Percentiles rank a stretch among this genome's conserved stretches.
These are phyloP conservation scores for Cladophialophora psammophila DNA, from an alignment of 2,329 filamentous ascomycete species.

Conservation along the genomic window DNA sequence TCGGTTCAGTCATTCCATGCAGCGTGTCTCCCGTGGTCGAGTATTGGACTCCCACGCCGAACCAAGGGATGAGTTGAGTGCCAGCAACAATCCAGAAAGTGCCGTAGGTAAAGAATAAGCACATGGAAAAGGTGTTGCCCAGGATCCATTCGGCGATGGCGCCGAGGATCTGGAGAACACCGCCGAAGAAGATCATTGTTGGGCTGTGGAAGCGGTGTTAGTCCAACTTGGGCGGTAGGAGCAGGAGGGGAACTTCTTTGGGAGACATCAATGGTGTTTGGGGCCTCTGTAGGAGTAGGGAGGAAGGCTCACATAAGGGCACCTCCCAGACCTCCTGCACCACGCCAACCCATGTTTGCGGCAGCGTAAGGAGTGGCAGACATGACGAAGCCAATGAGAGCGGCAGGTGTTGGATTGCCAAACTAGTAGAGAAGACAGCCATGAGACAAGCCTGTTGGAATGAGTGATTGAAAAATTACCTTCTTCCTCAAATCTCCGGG, in stretches of 20 bases:
- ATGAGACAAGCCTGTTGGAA: constrained; percentile 56
- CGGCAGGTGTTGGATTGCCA: constrained; percentile 47
- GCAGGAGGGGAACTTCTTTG: neutral
- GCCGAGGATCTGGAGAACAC: constrained; percentile 43
- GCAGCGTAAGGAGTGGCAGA: constrained; percentile 22
- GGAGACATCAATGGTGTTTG: neutral
- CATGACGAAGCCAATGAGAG: constrained; percentile 30
- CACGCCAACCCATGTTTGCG: constrained; percentile 61
- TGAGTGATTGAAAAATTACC: constrained; percentile 39
- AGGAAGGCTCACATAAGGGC: constrained; percentile 20
- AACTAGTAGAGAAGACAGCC: constrained; percentile 52
- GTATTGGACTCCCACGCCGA: constrained; percentile 23
- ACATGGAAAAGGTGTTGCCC: constrained; percentile 61
- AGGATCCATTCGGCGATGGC: constrained; percentile 45
- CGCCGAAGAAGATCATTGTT: constrained; percentile 45
- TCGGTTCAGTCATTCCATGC: constrained; percentile 20
- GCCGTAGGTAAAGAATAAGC: constrained; percentile 58
- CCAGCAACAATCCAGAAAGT: constrained; percentile 58
- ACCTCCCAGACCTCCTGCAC: constrained; percentile 56
- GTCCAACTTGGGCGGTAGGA: neutral
- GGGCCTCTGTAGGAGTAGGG: neutral
- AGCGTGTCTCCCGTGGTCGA: constrained; percentile 16
- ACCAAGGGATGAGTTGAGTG: constrained; percentile 23
- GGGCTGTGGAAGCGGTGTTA: constrained; percentile 42
- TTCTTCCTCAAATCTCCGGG: constrained; percentile 39